Conservation (phyloP, 2,329 filamentous ascomycete species). For the Fusarium multiceps region DNA sequence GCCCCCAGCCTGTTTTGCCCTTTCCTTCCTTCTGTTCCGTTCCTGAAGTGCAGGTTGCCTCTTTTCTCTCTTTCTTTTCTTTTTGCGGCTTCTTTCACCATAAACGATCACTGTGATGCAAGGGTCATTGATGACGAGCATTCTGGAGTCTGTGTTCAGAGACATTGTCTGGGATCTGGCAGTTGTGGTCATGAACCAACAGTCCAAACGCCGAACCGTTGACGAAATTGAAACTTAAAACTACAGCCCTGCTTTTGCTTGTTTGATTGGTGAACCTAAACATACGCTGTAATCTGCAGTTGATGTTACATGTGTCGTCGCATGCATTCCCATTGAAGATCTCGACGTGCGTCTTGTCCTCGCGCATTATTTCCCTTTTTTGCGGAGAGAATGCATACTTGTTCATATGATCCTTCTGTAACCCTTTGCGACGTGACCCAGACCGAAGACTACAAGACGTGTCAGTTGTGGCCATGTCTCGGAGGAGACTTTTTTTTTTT, state of each 20-base stretch:
- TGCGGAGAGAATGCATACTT: constrained; percentile 14
- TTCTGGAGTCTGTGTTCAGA: neutral
- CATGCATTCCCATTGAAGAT: neutral
- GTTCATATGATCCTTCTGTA: neutral
- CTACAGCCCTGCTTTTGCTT: neutral
- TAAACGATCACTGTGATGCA: neutral
- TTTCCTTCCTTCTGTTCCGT: constrained; percentile 2
- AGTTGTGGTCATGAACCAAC: neutral
- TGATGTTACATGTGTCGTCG: neutral
- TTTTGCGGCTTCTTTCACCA: neutral
- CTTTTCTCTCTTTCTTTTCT: neutral
- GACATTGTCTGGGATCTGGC: neutral
- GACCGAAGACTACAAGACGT: neutral
- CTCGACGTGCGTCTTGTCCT: neutral
- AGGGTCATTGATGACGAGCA: neutral
- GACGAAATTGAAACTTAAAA: neutral
- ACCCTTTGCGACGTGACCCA: constrained; percentile 9
- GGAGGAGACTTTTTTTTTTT: constrained; percentile 6
- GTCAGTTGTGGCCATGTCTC: constrained; percentile 22
- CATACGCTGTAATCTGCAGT: neutral
- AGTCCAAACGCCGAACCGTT: neutral
- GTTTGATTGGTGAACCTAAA: neutral
- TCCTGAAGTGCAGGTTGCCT: neutral
- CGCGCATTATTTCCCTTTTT: neutral
- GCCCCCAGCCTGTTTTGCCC: constrained; percentile 30